A percentile compares a stretch with the other conserved stretches of the same genome.
Conservation (phyloP, 805 yeast genomes). For the Starmerella kuoi region DNA sequence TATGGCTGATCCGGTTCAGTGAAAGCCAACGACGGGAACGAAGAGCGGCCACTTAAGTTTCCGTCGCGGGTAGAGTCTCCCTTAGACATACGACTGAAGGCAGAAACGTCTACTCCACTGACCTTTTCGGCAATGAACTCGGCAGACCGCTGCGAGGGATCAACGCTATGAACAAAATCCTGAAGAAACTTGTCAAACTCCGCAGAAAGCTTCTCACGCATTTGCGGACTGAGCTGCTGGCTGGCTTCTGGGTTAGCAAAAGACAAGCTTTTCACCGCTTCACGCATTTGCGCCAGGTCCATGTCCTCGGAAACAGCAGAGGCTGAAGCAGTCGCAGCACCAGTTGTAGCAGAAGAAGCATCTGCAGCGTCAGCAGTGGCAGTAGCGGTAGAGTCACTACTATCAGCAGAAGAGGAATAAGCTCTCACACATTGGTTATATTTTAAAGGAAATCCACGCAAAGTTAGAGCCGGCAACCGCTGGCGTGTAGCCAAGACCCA, state of each 20-base stretch:
- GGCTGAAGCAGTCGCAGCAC: no score
- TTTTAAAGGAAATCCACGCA: no score
- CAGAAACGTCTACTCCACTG: conserved; percentile 9
- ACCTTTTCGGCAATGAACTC: conserved; percentile 13
- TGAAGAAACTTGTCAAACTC: conserved; percentile 24
- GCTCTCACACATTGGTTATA: no score
- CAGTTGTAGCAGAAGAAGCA: no score
- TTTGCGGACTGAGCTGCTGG: conserved; percentile 25
- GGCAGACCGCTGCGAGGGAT: conserved; percentile 21
- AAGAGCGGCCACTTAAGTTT: conserved; percentile 14
- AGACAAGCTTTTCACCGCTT: conserved; percentile 17
- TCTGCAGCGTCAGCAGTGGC: no score
- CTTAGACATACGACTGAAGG: conserved; percentile 4
- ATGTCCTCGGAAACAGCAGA: conserved; percentile 2
- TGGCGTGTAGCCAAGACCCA: no score
- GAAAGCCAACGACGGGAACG: conserved; percentile 53
- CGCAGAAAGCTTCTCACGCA: conserved; percentile 24
- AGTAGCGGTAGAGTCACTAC: no score
- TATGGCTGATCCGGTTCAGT: conserved; percentile 54
- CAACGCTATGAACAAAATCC: conserved; percentile 25
- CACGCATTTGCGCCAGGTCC: conserved; percentile 11
- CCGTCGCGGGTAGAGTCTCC: conserved; percentile 8
- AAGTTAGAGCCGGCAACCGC: no score
- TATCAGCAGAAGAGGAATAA: no score
- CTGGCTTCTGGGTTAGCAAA: conserved; percentile 15